Percentiles rank a stretch among this genome's conserved stretches.
Evolutionary conservation across 345 rosid genomes (phyloP).

Genomic region (Bretschneidera sinensis): DNA sequence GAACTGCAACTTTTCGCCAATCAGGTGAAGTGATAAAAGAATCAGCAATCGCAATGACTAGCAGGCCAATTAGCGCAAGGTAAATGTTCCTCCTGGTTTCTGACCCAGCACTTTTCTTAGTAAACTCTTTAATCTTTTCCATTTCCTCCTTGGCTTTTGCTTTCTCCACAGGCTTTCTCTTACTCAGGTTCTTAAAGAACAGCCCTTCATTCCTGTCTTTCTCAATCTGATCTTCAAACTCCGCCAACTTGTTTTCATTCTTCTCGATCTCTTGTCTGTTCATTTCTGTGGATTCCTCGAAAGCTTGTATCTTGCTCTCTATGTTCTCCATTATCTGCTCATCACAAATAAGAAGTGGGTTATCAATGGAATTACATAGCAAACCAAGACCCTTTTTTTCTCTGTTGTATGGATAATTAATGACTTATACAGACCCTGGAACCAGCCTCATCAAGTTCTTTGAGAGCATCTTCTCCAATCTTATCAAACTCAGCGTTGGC

Average conservation of each 20-base stretch:
- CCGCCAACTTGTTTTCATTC: slow-evolving; percentile 55
- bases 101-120: slow-evolving; percentile 52
- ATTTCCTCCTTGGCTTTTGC: slow-evolving; percentile 59
- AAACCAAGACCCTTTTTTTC: background rate
- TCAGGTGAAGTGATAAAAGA: slow-evolving; percentile 61
- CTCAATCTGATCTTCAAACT: slow-evolving; percentile 69
- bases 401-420: slow-evolving; percentile 1
- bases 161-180: slow-evolving; percentile 43
- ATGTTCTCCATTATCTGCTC: slow-evolving; percentile 79
- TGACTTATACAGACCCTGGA: slow-evolving; percentile 51
- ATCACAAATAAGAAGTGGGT: slow-evolving; percentile 17
- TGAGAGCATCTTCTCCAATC: slow-evolving; percentile 89
- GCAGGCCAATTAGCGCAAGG: slow-evolving; percentile 58
- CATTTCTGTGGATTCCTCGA: slow-evolving; percentile 70
- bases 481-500: slow-evolving; percentile 75
- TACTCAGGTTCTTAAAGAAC: slow-evolving; percentile 75
- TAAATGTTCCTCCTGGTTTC: slow-evolving; percentile 58
- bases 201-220: slow-evolving; percentile 70
- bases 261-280: slow-evolving; percentile 59
- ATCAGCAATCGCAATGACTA: slow-evolving; percentile 47
- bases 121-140: slow-evolving; percentile 42
- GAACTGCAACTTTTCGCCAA: slow-evolving; percentile 78
- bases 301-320: slow-evolving; percentile 80
- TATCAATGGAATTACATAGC: slow-evolving; percentile 6
- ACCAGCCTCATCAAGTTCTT: slow-evolving; percentile 80